Evolutionary conservation across 1,139 yeast species (phyloP).

Genomic region (Lodderomyces jiufengensis): DNA sequence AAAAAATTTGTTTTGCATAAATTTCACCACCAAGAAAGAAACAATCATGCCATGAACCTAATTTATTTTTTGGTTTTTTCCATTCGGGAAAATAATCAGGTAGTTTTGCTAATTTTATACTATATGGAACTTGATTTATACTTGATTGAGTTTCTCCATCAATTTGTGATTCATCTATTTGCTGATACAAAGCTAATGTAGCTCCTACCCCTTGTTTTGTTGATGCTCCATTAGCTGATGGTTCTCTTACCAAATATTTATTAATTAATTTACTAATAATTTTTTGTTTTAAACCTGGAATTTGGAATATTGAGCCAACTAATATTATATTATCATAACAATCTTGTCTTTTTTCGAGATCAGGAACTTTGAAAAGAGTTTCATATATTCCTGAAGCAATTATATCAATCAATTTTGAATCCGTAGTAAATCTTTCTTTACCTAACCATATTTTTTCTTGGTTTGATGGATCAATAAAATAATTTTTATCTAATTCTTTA

Average conservation of each 20-base stretch:
- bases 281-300: conserved; percentile 75
- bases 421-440: conserved; percentile 82
- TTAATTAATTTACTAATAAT: conserved; percentile 56
- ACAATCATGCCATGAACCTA: conserved; percentile 65
- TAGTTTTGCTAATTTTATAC: conserved; percentile 62
- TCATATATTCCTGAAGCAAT: conserved; percentile 55
- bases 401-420: conserved; percentile 51
- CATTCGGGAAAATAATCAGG: conserved; percentile 96
- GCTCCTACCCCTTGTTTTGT: conserved; percentile 25
- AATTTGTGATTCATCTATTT: conserved; percentile 33
- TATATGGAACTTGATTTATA: conserved; percentile 69
- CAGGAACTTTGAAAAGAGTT: conserved; percentile 55
- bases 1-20: conserved; percentile 79
- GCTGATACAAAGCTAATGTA: conserved; percentile 45
- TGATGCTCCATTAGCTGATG: conserved; percentile 20
- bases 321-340: conserved; percentile 83
- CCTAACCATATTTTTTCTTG: conserved; percentile 65
- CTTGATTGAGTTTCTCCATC: conserved; percentile 24
- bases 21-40: conserved; percentile 86
- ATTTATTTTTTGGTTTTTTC: conserved; percentile 64
- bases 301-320: conserved; percentile 71
- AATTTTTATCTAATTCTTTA: conserved; percentile 61
- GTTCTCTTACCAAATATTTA: conserved; percentile 49
- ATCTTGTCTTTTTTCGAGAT: conserved; percentile 70
- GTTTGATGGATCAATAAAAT: conserved; percentile 54